Base-by-base conservation (phyloP, 768 basidiomycete genomes). In the Suillus brevipes region DNA sequence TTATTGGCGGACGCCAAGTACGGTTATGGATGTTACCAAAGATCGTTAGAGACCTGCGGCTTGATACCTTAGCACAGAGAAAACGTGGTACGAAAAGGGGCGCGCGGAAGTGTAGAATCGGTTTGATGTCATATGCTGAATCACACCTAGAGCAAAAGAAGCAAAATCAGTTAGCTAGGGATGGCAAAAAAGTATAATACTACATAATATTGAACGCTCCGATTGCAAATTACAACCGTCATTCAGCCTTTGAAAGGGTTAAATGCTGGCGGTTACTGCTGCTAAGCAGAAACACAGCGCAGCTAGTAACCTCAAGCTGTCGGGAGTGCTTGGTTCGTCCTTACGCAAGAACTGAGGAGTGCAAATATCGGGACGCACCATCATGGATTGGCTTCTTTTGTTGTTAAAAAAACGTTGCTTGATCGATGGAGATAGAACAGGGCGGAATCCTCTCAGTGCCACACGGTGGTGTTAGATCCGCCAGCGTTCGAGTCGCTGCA, bases 151-250 rank as follows among this genome's bases (percentile, higher is more conserved):
- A 28, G 31, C 31, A 31, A 31, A 31, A 2, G 31, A 12, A 20
- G 18, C 28, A 40, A 6, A 20, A 42, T 20, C 25, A 25, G n/a
- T 43, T 20, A 14, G 31, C 31, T 34, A 45, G 34, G 49, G 25
- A 23, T 20, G 18, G 3, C 3, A 25, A 28, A 28, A 58, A 40
- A 28, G 23, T 4, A 28, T 28, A 47, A 40, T 45, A 62, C 52
- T 10, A 34, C 5, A 6, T 55, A 34, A 28, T 14, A 20, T 36
- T 18, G 31, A 14, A 25, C 20, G 56, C 34, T 66, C 66, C 59
- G 64, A 52, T 65, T 66, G 66, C 66, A 66, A 66, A 66, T 66
- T 66, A 66, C 58, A n/a, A 18, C 66, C 58, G 42, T 66, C 66
- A 66, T 43, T 23, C 49, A 66, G 66, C 66, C 38, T 28, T 37